Conservation (phyloP, 805 yeast genomes). For the Starmerella bacillaris region DNA sequence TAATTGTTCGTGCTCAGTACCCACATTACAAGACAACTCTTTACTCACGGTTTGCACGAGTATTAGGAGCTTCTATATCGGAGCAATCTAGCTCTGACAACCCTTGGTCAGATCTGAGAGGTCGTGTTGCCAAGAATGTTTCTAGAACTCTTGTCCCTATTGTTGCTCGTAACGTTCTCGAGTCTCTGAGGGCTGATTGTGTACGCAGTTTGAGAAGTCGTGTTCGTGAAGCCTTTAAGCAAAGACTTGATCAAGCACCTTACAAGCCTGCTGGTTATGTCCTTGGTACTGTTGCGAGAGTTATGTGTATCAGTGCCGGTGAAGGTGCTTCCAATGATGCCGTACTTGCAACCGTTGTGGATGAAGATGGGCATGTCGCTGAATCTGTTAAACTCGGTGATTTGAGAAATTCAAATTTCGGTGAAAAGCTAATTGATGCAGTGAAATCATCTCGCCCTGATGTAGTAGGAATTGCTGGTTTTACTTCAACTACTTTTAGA, state of each 20-base stretch:
- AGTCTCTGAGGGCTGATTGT: slow-evolving; percentile 59
- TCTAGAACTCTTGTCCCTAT: slow-evolving; percentile 48
- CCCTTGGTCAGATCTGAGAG: slow-evolving; percentile 69
- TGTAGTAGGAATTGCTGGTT: slow-evolving; percentile 81
- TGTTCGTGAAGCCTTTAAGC: slow-evolving; percentile 50
- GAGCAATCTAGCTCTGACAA: slow-evolving; percentile 52
- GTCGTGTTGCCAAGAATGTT: slow-evolving; percentile 45
- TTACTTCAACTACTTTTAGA: slow-evolving; percentile 50
- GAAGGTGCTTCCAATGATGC: slow-evolving; percentile 75
- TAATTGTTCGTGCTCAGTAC: slow-evolving; percentile 43
- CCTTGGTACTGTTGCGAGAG: slow-evolving; percentile 69
- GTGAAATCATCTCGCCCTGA: slow-evolving; percentile 61
- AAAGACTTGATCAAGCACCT: slow-evolving; percentile 83
- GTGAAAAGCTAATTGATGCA: slow-evolving; percentile 39
- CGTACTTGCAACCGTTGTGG: slow-evolving; percentile 59
- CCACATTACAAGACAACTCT: slow-evolving; percentile 28
- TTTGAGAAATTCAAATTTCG: slow-evolving; percentile 49
- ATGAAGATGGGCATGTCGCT: slow-evolving; percentile 61
- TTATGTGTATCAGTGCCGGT: slow-evolving; percentile 68
- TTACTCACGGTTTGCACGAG: slow-evolving; percentile 24
- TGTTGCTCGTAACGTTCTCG: slow-evolving; percentile 62
- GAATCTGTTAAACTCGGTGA: slow-evolving; percentile 65
- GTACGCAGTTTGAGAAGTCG: slow-evolving; percentile 50
- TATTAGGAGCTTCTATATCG: slow-evolving; percentile 26
- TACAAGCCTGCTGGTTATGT: slow-evolving; percentile 62